These are phyloP conservation scores for Musa beccarii DNA, from an alignment of 176 grass and related monocot species.

Conservation along the genomic window DNA sequence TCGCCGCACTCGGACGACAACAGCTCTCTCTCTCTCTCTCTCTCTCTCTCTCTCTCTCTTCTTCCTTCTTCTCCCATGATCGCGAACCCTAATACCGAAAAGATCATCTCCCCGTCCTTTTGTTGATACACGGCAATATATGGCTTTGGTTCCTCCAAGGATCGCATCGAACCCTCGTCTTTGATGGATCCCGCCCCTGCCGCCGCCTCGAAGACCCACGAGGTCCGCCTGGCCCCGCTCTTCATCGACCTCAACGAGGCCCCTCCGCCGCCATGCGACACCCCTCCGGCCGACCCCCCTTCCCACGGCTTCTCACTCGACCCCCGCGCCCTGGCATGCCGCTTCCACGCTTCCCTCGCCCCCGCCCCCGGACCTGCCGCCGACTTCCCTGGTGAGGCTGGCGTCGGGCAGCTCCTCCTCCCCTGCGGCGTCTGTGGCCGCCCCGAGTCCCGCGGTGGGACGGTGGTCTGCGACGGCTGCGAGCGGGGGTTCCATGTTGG, in stretches of 20 bases:
- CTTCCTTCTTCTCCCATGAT: neutral
- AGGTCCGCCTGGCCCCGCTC: slow-evolving; percentile 56
- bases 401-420: slow-evolving; percentile 18
- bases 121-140: neutral
- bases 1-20: neutral
- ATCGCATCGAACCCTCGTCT: neutral
- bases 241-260: slow-evolving; percentile 90
- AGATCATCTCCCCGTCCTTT: neutral
- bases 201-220: neutral
- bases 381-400: slow-evolving; percentile 57
- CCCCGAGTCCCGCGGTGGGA: slow-evolving; percentile 34
- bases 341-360: slow-evolving; percentile 21
- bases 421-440: slow-evolving; percentile 44
- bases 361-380: slow-evolving; percentile 21
- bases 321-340: slow-evolving; percentile 33
- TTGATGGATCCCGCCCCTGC: slow-evolving; percentile 22
- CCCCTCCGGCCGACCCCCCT: slow-evolving; percentile 14
- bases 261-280: slow-evolving; percentile 36
- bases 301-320: slow-evolving; percentile 19
- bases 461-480: slow-evolving; percentile 81
- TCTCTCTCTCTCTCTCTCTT: neutral
- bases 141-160: neutral
- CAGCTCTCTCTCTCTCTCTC: neutral
- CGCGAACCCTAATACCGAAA: neutral
- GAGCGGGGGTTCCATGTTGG: slow-evolving; percentile 73